These are phyloP conservation scores for Acer saccharum DNA, from an alignment of 345 rosid genomes.

Conservation along the genomic window DNA sequence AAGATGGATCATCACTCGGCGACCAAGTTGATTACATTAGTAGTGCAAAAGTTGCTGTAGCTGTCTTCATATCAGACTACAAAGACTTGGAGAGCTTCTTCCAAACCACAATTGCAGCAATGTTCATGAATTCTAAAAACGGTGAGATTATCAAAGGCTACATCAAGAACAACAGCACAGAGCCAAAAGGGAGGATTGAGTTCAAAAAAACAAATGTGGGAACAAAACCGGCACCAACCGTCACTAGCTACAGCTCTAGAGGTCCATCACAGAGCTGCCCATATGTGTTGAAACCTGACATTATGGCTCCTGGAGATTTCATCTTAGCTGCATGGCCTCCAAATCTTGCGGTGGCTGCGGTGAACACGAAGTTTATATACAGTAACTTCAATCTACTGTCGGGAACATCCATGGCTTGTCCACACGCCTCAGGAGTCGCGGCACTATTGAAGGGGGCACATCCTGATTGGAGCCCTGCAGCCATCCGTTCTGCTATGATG, in stretches of 20 bases:
- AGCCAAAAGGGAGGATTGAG: constrained; percentile 40
- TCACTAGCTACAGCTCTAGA: constrained; percentile 52
- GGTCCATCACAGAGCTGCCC: constrained; percentile 63
- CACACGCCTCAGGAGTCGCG: constrained; percentile 54
- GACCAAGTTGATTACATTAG: constrained; percentile 33
- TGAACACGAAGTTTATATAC: constrained; percentile 21
- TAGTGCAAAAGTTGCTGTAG: constrained; percentile 29
- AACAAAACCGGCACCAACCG: constrained; percentile 41
- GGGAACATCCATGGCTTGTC: constrained; percentile 66
- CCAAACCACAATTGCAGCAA: constrained; percentile 34
- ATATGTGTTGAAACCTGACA: constrained; percentile 53
- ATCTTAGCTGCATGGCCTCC: constrained; percentile 60
- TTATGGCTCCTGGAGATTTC: constrained; percentile 50
- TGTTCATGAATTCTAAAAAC: constrained; percentile 28
- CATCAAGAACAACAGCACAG: constrained; percentile 33
- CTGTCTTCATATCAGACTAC: constrained; percentile 45
- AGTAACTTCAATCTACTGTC: constrained; percentile 47
- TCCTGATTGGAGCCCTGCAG: constrained; percentile 62
- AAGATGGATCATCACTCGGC: background rate
- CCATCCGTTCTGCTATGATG: constrained; percentile 66
- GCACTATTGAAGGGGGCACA: constrained; percentile 51
- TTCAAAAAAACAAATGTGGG: constrained; percentile 38
- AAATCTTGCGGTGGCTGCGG: constrained; percentile 11
- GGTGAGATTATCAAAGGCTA: constrained; percentile 39
- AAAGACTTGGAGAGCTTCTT: constrained; percentile 17